phyloP scores from a whole-genome alignment of 108 stramenopile genomes.

The Aureococcus anophagefferens region DNA sequence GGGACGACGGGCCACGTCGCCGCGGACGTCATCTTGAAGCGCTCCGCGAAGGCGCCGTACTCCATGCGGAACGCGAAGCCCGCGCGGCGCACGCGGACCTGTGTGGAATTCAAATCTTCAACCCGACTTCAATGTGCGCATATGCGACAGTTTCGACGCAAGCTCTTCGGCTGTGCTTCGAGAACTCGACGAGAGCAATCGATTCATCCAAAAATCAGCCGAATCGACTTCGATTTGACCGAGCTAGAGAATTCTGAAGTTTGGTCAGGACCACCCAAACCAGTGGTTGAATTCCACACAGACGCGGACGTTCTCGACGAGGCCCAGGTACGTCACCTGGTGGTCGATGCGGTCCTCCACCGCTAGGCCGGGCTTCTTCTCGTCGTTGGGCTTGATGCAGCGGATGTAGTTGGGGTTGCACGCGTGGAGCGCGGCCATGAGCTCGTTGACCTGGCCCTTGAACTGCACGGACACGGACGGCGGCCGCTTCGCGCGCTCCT shows the following conservation, averaged over 20 bases:
- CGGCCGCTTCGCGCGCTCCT: slow-evolving; percentile 18
- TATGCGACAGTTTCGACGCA: too few relatives aligned
- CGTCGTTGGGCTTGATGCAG: slow-evolving; percentile 27
- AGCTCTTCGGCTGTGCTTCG: too few relatives aligned
- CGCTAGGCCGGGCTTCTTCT: not conserved
- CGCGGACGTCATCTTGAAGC: slow-evolving; percentile 5
- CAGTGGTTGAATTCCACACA: too few relatives aligned
- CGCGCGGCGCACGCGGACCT: slow-evolving; percentile 22
- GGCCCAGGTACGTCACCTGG: slow-evolving; percentile 26
- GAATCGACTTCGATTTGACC: too few relatives aligned
- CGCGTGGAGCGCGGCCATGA: slow-evolving; percentile 11
- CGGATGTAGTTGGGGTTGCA: slow-evolving; percentile 20
- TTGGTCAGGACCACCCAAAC: too few relatives aligned
- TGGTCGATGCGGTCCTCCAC: slow-evolving; percentile 22
- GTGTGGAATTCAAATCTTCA: too few relatives aligned
- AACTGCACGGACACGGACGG: slow-evolving; percentile 34
- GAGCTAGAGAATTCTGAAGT: too few relatives aligned
- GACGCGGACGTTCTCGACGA: slow-evolving; percentile 29
- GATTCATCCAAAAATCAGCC: too few relatives aligned
- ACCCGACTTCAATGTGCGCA: too few relatives aligned
- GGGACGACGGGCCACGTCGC: slow-evolving; percentile 9
- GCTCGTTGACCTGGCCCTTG: slow-evolving; percentile 25
- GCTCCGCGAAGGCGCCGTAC: slow-evolving; percentile 11
- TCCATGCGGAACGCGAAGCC: slow-evolving; percentile 18
- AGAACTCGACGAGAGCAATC: too few relatives aligned